These are phyloP conservation scores for Ophiostoma tasmaniense DNA, from an alignment of 2,329 filamentous ascomycete species.

Conservation along the genomic window DNA sequence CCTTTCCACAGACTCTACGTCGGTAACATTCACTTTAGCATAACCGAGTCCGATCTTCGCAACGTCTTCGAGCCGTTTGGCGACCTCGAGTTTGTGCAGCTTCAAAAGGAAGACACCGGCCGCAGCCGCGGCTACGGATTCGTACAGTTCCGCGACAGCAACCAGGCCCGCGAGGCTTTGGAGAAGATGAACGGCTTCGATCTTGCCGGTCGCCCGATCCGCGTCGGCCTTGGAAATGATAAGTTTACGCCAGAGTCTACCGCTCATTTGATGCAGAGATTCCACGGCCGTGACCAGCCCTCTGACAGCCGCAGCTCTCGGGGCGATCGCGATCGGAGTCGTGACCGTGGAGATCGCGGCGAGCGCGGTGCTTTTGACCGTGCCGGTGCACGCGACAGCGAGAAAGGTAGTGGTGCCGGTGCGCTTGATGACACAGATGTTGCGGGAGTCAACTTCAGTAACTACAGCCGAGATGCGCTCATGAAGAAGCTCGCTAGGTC, in stretches of 20 bases:
- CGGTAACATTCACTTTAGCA: conserved; percentile 98
- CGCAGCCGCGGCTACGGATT: conserved; percentile 95
- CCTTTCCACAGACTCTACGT: conserved; percentile 98
- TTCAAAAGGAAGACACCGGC: conserved; percentile 90
- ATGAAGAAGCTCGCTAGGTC: conserved; percentile 98
- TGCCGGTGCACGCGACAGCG: conserved; percentile 76
- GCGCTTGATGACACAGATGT: conserved; percentile 97
- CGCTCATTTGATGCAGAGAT: conserved; percentile 83
- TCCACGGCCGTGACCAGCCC: conserved; percentile 65
- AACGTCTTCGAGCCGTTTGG: conserved; percentile 97
- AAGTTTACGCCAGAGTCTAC: conserved; percentile 98
- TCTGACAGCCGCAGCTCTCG: conserved; percentile 48
- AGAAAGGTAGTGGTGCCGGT: conserved; percentile 85
- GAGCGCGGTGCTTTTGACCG: conserved; percentile 66
- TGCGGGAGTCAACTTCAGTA: conserved; percentile 97
- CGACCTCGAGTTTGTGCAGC: conserved; percentile 92
- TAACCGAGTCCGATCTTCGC: conserved; percentile 90
- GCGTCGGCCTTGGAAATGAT: conserved; percentile 98
- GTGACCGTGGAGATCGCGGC: conserved; percentile 28
- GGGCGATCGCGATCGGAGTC: conserved; percentile 48
- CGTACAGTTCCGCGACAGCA: conserved; percentile 92
- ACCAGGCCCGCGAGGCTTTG: conserved; percentile 84
- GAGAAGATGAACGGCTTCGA: conserved; percentile 99
- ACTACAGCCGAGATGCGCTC: conserved; percentile 94
- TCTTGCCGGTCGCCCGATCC: conserved; percentile 91